Percentiles rank a stretch among this genome's conserved stretches.
phyloP scores from a whole-genome alignment of 108 stramenopile species.

The Stephanodiscus triporus region DNA sequence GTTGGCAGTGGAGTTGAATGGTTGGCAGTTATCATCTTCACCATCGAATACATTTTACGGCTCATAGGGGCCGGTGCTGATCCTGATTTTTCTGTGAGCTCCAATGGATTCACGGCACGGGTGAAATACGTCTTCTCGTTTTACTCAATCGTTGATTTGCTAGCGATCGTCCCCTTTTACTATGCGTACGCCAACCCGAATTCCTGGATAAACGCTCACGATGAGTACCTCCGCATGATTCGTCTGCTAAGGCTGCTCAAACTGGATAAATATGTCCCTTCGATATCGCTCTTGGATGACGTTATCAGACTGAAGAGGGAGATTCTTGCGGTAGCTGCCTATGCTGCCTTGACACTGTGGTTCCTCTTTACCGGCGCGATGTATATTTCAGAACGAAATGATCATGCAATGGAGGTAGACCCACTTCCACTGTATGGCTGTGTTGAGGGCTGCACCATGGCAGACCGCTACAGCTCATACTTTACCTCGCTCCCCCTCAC shows the following conservation, averaged over 20 bases:
- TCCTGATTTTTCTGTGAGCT: conserved; percentile 57
- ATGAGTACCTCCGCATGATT: conserved; percentile 87
- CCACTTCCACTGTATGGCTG: conserved; percentile 78
- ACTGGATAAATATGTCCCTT: conserved; percentile 90
- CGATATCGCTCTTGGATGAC: conserved; percentile 87
- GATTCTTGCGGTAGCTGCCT: conserved; percentile 68
- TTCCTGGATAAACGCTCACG: conserved; percentile 77
- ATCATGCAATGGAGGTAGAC: conserved; percentile 68
- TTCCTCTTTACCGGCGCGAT: conserved; percentile 78
- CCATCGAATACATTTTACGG: conserved; percentile 84
- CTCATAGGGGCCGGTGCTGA: conserved; percentile 77
- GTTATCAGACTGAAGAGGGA: conserved; percentile 79
- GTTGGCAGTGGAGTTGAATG: conserved; percentile 64
- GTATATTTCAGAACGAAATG: conserved; percentile 80
- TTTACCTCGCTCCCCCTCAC: conserved; percentile 74
- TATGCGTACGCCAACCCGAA: conserved; percentile 60
- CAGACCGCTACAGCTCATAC: conserved; percentile 66
- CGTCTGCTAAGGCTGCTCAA: conserved; percentile 88
- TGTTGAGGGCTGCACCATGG: conserved; percentile 68
- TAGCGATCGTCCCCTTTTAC: conserved; percentile 89
- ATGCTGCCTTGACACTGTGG: conserved; percentile 81
- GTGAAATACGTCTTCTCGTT: conserved; percentile 77
- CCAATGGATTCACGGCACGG: conserved; percentile 47
- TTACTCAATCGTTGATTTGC: conserved; percentile 86
- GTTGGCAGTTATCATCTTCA: conserved; percentile 86